Evolutionary conservation across 2,329 filamentous ascomycete genomes (phyloP).

Genomic region (Fusarium brevicatenulatum): DNA sequence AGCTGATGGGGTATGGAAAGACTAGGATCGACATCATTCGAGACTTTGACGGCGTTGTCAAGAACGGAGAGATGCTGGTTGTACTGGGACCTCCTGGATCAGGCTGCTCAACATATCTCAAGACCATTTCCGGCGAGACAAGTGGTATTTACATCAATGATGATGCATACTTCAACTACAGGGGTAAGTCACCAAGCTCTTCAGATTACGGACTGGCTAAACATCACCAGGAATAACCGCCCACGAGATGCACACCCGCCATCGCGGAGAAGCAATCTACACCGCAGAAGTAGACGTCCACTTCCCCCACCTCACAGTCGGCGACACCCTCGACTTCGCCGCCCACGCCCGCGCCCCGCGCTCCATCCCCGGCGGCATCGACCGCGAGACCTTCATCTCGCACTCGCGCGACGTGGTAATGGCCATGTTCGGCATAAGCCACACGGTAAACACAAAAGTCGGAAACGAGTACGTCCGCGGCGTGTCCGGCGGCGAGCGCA

Average conservation of each 20-base stretch:
- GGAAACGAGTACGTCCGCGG: slow-evolving; percentile 74
- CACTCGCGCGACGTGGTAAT: slow-evolving; percentile 75
- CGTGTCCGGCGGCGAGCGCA: slow-evolving; percentile 64
- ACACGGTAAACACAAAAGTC: slow-evolving; percentile 74
- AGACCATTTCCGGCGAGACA: slow-evolving; percentile 82
- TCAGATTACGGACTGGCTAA: neutral
- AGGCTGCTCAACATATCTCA: slow-evolving; percentile 83
- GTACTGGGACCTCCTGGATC: slow-evolving; percentile 74
- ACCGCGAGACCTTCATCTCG: slow-evolving; percentile 61
- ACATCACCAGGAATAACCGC: slow-evolving; percentile 27
- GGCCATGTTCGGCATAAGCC: slow-evolving; percentile 75
- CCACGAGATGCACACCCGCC: slow-evolving; percentile 37
- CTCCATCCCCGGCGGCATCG: slow-evolving; percentile 64
- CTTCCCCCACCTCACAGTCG: slow-evolving; percentile 78
- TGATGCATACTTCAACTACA: slow-evolving; percentile 79
- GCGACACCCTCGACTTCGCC: slow-evolving; percentile 79
- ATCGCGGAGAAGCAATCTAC: slow-evolving; percentile 82
- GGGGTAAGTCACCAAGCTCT: slow-evolving; percentile 56
- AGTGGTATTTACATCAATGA: slow-evolving; percentile 78
- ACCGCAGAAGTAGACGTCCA: slow-evolving; percentile 84
- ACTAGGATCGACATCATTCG: slow-evolving; percentile 72
- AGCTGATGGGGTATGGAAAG: slow-evolving; percentile 63
- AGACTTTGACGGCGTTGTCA: slow-evolving; percentile 71
- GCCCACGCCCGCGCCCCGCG: slow-evolving; percentile 73
- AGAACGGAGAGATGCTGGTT: slow-evolving; percentile 76